Percentiles rank a stretch among this genome's conserved stretches.
Conservation (phyloP, 2,329 filamentous ascomycete genomes). For the Ceratocystis diversiconidia region DNA sequence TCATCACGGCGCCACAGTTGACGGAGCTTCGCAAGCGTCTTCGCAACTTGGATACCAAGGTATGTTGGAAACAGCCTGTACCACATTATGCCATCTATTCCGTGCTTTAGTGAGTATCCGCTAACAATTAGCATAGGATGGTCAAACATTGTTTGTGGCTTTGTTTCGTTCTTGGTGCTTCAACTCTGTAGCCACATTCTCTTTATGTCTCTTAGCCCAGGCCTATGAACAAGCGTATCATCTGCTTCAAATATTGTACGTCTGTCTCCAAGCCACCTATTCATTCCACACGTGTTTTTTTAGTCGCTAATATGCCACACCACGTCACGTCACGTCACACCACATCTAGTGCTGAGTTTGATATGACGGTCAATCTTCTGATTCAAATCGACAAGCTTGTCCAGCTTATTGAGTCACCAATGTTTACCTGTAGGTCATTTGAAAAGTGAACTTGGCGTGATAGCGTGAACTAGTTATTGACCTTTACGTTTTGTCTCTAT, state of each 20-base stretch:
- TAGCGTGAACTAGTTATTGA: background rate
- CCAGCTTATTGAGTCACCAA: conserved; percentile 87
- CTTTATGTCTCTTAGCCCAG: conserved; percentile 83
- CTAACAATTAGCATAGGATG: conserved; percentile 45
- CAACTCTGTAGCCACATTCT: conserved; percentile 95
- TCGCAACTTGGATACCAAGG: conserved; percentile 76
- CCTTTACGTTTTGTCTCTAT: background rate
- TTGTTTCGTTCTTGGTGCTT: conserved; percentile 97
- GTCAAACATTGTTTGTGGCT: conserved; percentile 86
- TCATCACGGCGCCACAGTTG: conserved; percentile 91
- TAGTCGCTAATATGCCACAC: too few relatives aligned
- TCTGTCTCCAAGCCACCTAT: conserved; percentile 11
- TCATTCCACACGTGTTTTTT: background rate
- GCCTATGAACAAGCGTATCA: conserved; percentile 98
- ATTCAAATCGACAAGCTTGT: conserved; percentile 99
- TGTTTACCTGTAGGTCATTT: conserved; percentile 69
- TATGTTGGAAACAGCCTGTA: conserved; percentile 24
- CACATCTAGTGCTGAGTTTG: conserved; percentile 62
- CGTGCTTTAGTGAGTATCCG: too few relatives aligned
- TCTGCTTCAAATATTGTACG: conserved; percentile 83
- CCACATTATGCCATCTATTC: background rate
- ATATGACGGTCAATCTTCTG: conserved; percentile 97
- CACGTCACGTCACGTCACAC: background rate
- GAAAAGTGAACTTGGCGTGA: background rate
- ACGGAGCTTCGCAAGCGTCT: conserved; percentile 80